These are phyloP conservation scores for Lentinula sp. DNA, from an alignment of 768 basidiomycete species.

Conservation along the genomic window DNA sequence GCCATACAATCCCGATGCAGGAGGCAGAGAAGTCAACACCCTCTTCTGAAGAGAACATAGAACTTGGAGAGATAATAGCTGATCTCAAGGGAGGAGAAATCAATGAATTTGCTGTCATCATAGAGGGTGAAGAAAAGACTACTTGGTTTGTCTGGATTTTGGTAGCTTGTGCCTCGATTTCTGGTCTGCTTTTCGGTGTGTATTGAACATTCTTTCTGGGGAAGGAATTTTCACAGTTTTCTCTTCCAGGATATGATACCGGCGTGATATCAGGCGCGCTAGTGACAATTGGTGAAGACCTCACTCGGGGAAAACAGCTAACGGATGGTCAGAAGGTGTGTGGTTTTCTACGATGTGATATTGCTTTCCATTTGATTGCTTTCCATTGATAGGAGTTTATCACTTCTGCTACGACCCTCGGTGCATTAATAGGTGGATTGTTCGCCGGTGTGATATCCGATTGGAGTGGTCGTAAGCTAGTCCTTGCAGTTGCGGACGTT, in stretches of 20 bases:
- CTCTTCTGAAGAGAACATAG: neutral
- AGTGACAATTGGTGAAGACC: conserved; percentile 62
- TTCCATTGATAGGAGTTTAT: conserved; percentile 57
- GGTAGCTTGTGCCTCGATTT: conserved; percentile 68
- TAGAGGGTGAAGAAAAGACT: conserved; percentile 60
- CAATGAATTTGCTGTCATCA: conserved; percentile 52
- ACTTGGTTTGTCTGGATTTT: conserved; percentile 78
- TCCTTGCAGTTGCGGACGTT: conserved; percentile 61
- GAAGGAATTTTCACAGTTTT: neutral
- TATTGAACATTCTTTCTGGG: neutral
- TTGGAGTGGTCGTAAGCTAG: conserved; percentile 59
- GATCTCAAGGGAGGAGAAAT: conserved; percentile 44
- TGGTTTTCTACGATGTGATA: neutral
- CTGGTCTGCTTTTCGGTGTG: conserved; percentile 71
- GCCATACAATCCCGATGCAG: neutral
- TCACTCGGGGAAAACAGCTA: conserved; percentile 37
- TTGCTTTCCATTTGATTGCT: neutral
- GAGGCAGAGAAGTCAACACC: neutral
- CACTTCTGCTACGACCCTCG: conserved; percentile 73
- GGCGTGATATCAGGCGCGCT: conserved; percentile 80
- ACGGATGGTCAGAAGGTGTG: conserved; percentile 59
- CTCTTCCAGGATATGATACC: conserved; percentile 64
- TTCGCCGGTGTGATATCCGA: conserved; percentile 66
- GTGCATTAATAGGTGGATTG: conserved; percentile 72
- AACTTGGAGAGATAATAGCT: neutral